A percentile compares a stretch with the other conserved stretches of the same genome.
Evolutionary conservation across 2,329 filamentous ascomycete species (phyloP).

Genomic region (Lasiodiplodia hormozganensis): DNA sequence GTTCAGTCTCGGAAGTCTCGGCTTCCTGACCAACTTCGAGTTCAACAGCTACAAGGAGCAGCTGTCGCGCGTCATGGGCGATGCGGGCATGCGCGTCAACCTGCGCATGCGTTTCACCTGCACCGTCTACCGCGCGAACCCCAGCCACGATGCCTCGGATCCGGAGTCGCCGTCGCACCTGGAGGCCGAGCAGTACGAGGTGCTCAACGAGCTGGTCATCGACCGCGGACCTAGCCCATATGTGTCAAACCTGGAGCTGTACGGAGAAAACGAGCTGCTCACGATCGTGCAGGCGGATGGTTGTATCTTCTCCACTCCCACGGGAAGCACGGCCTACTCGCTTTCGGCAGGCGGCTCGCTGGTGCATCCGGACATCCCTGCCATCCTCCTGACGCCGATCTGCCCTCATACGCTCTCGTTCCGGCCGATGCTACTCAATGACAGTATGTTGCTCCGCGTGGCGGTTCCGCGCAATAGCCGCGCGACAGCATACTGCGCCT

Average conservation of each 20-base stretch:
- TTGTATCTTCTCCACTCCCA: slow-evolving; percentile 97
- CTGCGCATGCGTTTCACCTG: slow-evolving; percentile 99
- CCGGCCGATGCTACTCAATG: slow-evolving; percentile 95
- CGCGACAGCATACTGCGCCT: slow-evolving; percentile 94
- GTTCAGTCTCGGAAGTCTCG: slow-evolving; percentile 82
- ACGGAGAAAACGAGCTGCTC: slow-evolving; percentile 91
- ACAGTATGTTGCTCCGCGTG: slow-evolving; percentile 90
- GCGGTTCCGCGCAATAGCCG: slow-evolving; percentile 84
- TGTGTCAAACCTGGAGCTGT: slow-evolving; percentile 94
- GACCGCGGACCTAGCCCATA: slow-evolving; percentile 96
- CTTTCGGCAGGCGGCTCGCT: slow-evolving; percentile 94
- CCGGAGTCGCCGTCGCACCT: slow-evolving; percentile 63
- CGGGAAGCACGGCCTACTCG: slow-evolving; percentile 88
- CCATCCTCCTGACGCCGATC: slow-evolving; percentile 94
- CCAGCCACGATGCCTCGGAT: slow-evolving; percentile 39
- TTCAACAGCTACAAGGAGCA: slow-evolving; percentile 88
- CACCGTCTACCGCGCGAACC: slow-evolving; percentile 81
- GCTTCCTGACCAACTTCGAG: slow-evolving; percentile 88
- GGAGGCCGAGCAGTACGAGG: slow-evolving; percentile 95
- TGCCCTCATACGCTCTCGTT: slow-evolving; percentile 97
- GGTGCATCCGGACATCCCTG: slow-evolving; percentile 95
- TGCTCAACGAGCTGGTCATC: slow-evolving; percentile 97
- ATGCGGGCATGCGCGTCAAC: slow-evolving; percentile 95
- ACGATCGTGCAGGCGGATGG: slow-evolving; percentile 97
- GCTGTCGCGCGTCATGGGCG: slow-evolving; percentile 88